These are phyloP conservation scores for Metschnikowia kofuensis DNA, from an alignment of 805 yeast species.

Conservation along the genomic window DNA sequence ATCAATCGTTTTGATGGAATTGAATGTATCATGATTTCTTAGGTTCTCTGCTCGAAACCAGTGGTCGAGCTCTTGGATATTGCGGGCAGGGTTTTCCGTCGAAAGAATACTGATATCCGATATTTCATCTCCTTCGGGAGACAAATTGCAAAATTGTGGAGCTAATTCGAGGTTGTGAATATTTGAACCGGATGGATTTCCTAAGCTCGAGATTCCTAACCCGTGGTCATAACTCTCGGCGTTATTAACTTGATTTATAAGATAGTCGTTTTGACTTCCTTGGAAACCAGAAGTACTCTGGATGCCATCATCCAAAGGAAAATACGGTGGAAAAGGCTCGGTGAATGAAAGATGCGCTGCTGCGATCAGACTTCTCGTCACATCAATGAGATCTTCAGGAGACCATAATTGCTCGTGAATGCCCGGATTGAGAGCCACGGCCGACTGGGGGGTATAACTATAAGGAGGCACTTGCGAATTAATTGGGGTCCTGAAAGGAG, in stretches of 20 bases:
- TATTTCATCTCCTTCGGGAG: neutral
- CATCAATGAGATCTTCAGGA: neutral
- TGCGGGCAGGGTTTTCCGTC: conserved; percentile 3
- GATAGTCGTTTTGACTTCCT: neutral
- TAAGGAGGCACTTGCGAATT: neutral
- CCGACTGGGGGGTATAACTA: conserved; percentile 1
- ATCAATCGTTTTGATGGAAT: neutral
- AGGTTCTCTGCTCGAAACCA: neutral
- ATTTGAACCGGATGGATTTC: neutral
- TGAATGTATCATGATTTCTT: neutral
- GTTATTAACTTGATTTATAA: neutral
- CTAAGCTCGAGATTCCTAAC: neutral
- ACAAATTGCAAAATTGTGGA: neutral
- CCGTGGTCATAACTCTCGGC: neutral
- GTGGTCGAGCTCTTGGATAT: neutral
- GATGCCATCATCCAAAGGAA: neutral
- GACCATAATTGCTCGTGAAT: conserved; percentile 1
- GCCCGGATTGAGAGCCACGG: neutral
- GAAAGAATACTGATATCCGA: neutral
- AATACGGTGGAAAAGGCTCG: neutral
- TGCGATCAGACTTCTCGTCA: neutral
- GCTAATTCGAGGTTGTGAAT: neutral
- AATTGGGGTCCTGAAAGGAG: conserved; percentile 1
- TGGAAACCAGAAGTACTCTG: too few species aligned
- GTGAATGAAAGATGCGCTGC: conserved; percentile 5